These are phyloP conservation scores for Ceratocystis harringtonii DNA, from an alignment of 2,329 filamentous ascomycete genomes.

Conservation along the genomic window DNA sequence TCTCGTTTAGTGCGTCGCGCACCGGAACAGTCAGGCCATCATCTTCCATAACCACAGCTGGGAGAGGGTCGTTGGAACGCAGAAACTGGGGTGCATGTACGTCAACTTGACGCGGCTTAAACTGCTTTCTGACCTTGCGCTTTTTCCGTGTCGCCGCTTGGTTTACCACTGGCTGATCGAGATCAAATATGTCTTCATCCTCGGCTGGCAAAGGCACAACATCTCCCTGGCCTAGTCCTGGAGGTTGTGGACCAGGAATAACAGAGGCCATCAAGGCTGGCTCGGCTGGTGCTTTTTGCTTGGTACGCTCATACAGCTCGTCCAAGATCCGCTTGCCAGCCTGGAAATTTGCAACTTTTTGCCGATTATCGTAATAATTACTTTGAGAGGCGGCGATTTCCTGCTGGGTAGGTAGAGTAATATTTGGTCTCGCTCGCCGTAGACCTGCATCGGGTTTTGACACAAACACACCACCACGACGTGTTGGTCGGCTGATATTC, in stretches of 20 bases:
- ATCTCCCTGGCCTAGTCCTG: neutral
- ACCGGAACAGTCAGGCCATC: neutral
- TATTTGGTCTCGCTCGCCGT: neutral
- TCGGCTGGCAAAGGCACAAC: neutral
- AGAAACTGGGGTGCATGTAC: constrained; percentile 37
- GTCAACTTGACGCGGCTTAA: constrained; percentile 32
- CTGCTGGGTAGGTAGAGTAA: neutral
- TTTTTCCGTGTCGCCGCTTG: constrained; percentile 16
- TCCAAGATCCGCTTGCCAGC: constrained; percentile 41
- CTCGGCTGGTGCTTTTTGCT: constrained; percentile 21
- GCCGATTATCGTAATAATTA: neutral
- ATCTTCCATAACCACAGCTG: constrained; percentile 8
- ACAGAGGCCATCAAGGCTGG: constrained; percentile 12
- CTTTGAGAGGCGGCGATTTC: neutral
- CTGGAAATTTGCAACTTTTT: constrained; percentile 28
- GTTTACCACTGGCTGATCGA: neutral
- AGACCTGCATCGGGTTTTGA: constrained; percentile 7
- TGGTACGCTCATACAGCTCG: constrained; percentile 33
- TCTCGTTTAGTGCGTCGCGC: constrained; percentile 12
- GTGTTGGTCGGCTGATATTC: neutral
- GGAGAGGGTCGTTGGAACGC: constrained; percentile 39
- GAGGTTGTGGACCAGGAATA: neutral
- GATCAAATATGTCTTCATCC: constrained; percentile 10
- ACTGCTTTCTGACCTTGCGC: constrained; percentile 30
- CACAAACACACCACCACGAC: constrained; percentile 7